A percentile compares a stretch with the other conserved stretches of the same genome.
Conservation (phyloP, 305 asterid genomes). For the Fraxinus velutina region DNA sequence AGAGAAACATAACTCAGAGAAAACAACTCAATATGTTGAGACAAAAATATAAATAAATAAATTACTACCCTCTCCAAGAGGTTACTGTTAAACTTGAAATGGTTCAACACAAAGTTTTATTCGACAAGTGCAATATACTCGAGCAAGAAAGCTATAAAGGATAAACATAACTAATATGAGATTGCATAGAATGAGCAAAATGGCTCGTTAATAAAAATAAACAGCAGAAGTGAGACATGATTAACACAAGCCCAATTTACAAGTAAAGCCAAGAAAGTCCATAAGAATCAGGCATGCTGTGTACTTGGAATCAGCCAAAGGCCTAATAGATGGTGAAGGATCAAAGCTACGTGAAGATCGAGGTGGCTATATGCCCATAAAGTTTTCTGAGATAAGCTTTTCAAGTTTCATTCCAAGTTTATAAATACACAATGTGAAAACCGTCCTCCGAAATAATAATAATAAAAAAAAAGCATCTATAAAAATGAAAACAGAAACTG, state of each 20-base stretch:
- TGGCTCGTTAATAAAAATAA: not conserved
- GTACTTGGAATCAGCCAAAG: not conserved
- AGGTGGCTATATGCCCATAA: not conserved
- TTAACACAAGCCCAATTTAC: not conserved
- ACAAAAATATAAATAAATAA: not conserved
- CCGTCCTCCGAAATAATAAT: not conserved
- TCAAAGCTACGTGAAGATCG: not conserved
- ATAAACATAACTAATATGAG: not conserved
- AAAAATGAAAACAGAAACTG: not conserved
- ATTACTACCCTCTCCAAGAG: not conserved
- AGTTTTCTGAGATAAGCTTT: not conserved
- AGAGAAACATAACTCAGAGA: slow-evolving; percentile 1
- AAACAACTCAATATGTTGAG: not conserved
- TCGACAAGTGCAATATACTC: not conserved
- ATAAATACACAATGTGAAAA: not conserved
- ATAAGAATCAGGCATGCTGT: not conserved
- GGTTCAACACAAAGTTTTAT: not conserved
- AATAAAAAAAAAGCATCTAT: not conserved
- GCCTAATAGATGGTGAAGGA: not conserved
- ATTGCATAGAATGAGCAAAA: not conserved
- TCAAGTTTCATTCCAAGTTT: not conserved
- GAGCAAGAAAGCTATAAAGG: not conserved
- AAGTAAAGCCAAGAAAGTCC: slow-evolving; percentile 1
- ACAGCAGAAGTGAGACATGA: not conserved
- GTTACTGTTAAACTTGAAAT: not conserved